Percentiles rank a stretch among this genome's conserved stretches.
phyloP scores from a whole-genome alignment of 495 filamentous ascomycete species.

The Lasiosphaeria ovina region DNA sequence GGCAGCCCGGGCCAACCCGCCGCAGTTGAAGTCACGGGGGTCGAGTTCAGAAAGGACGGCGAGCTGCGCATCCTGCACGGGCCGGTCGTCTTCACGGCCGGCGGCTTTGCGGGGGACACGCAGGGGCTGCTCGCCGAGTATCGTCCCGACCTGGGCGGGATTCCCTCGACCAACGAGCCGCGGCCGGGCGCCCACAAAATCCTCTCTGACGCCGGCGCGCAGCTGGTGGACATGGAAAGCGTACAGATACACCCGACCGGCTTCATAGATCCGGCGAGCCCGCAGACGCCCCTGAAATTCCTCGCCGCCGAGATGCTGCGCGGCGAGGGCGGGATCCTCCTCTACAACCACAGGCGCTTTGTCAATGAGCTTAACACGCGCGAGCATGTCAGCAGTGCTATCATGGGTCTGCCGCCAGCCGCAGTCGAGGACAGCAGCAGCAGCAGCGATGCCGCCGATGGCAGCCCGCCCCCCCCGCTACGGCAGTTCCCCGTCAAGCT shows the following conservation, averaged over 20 bases:
- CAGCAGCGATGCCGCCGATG: too few species aligned
- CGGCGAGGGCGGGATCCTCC: slow-evolving; percentile 57
- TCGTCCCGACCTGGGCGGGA: slow-evolving; percentile 53
- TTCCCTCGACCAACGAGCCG: slow-evolving; percentile 61
- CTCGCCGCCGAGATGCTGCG: slow-evolving; percentile 60
- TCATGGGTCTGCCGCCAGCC: slow-evolving; percentile 38
- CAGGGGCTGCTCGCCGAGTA: slow-evolving; percentile 51
- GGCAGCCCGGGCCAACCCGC: neutral
- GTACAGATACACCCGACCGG: slow-evolving; percentile 67
- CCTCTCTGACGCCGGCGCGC: slow-evolving; percentile 46
- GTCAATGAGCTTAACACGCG: slow-evolving; percentile 58
- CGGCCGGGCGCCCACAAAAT: slow-evolving; percentile 48
- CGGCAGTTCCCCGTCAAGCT: slow-evolving; percentile 56
- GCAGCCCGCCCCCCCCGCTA: slow-evolving; percentile 1
- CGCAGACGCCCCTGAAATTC: slow-evolving; percentile 47
- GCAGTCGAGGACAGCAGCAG: slow-evolving; percentile 8
- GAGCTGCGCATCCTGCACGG: slow-evolving; percentile 35
- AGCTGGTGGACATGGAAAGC: slow-evolving; percentile 56
- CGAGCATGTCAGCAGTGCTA: slow-evolving; percentile 49
- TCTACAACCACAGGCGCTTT: slow-evolving; percentile 48
- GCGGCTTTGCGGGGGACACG: slow-evolving; percentile 60
- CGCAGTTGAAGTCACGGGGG: slow-evolving; percentile 29
- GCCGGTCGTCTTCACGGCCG: slow-evolving; percentile 55
- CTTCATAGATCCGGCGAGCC: slow-evolving; percentile 62
- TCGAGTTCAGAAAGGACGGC: slow-evolving; percentile 28